Percentiles rank a stretch among this genome's conserved stretches.
phyloP scores from a whole-genome alignment of 1,284 basidiomycete species.

The Bondarzewia mesenterica region DNA sequence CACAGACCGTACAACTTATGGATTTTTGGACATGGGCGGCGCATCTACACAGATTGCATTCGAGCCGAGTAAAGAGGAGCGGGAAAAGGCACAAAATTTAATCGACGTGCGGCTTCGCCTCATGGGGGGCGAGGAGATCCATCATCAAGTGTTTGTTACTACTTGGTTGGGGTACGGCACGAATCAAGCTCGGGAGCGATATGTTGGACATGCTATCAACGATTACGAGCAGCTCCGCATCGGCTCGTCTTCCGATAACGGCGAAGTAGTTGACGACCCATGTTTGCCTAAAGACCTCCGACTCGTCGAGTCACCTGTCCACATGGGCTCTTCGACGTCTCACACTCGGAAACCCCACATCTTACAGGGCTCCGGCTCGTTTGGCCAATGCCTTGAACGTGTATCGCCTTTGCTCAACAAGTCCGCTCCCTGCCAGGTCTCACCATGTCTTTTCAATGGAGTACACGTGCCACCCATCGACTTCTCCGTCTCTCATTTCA shows the following conservation, averaged over 20 bases:
- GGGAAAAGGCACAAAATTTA: slow-evolving; percentile 51
- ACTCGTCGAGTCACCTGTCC: slow-evolving; percentile 44
- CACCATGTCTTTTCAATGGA: slow-evolving; percentile 96
- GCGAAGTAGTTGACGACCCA: slow-evolving; percentile 66
- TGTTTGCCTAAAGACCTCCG: slow-evolving; percentile 80
- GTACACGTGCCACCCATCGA: slow-evolving; percentile 89
- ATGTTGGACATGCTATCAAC: slow-evolving; percentile 62
- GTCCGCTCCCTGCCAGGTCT: slow-evolving; percentile 72
- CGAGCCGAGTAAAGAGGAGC: slow-evolving; percentile 60
- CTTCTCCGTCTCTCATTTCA: slow-evolving; percentile 88
- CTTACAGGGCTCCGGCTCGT: slow-evolving; percentile 87
- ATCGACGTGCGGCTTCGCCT: slow-evolving; percentile 78
- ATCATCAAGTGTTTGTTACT: slow-evolving; percentile 93
- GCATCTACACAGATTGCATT: slow-evolving; percentile 99
- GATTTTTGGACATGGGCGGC: slow-evolving; percentile 99
- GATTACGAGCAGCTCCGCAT: slow-evolving; percentile 38
- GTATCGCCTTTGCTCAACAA: slow-evolving; percentile 84
- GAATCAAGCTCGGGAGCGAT: slow-evolving; percentile 90
- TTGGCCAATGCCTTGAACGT: slow-evolving; percentile 72
- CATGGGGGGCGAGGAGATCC: slow-evolving; percentile 79
- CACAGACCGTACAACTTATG: slow-evolving; percentile 74
- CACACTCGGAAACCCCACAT: slow-evolving; percentile 45
- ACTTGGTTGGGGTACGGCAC: slow-evolving; percentile 99
- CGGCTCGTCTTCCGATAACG: slow-evolving; percentile 17
- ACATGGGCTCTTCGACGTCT: slow-evolving; percentile 29